phyloP scores from a whole-genome alignment of 495 filamentous ascomycete genomes.

The Usnea hakonensis region DNA sequence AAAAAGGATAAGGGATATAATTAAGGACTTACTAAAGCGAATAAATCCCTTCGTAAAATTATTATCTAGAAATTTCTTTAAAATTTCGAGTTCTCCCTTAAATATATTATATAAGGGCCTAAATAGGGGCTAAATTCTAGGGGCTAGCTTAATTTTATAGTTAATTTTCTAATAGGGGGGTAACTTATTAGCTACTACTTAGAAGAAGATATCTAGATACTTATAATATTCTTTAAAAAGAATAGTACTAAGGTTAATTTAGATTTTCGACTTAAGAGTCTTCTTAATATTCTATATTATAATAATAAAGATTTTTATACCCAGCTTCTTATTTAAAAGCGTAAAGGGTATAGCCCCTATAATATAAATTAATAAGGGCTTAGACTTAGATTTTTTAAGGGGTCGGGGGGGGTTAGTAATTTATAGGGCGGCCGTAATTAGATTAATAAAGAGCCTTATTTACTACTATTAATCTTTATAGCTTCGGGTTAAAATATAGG shows the following conservation, averaged over 20 bases:
- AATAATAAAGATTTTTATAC: neutral
- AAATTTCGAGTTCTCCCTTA: neutral
- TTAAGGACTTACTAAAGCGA: too few species aligned
- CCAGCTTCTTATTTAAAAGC: too few species aligned
- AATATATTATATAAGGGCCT: neutral
- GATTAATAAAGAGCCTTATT: too few species aligned
- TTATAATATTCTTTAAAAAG: neutral
- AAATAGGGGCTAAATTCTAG: neutral
- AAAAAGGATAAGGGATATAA: too few species aligned
- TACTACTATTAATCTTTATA: too few species aligned
- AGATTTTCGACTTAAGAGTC: neutral
- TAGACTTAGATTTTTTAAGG: too few species aligned
- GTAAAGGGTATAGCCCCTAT: too few species aligned
- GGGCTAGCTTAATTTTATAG: neutral
- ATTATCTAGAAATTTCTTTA: neutral
- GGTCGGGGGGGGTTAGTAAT: too few species aligned
- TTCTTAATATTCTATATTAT: neutral
- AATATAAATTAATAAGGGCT: too few species aligned
- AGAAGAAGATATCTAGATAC: neutral
- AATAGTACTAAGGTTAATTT: too few species aligned
- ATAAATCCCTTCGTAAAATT: conserved; percentile 2
- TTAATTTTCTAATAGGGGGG: neutral
- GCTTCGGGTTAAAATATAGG: too few species aligned
- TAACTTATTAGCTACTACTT: neutral
- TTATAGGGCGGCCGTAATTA: too few species aligned